Base-by-base conservation (phyloP, 129 eudicot genomes). In the Artemisia tridentata region DNA sequence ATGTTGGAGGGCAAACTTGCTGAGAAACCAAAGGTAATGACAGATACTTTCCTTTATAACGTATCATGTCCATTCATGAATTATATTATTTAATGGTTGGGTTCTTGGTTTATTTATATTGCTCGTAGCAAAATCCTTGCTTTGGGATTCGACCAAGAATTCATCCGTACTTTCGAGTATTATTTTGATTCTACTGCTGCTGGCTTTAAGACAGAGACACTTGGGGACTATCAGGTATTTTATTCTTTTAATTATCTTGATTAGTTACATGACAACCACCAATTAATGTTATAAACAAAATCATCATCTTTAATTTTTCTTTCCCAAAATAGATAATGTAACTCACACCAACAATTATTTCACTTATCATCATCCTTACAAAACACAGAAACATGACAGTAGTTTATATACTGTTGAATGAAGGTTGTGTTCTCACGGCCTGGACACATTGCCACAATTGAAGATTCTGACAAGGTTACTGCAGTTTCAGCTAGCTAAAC, bases 161-260 rank as follows among this genome's bases (percentile, higher is more conserved):
- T 93, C 85, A 85, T 93, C 66, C 77, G 98, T 19, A 85, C 90
- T 13, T 93, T 90, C 89, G 98, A 89, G 54, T 92, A 92, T 49
- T 92, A 92, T 74, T 89, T 92, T 67, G 96, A 86, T 63, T 89
- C 87, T 46, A 85, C 90, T 79, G 96, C 90, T 29, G 96, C 98
- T 16, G 98, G 96, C 18, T 93, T 93, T 74, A 93, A 78, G 80
- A 71, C 96, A 0, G 78, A 67, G 31, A 87, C 96, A 9, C 90
- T 93, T 0, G 90, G 92, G 49, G 73, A 72, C 70, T 89, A 93
- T 60, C 97, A 93, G 98, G 98, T 81, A 84, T 27, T 25, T 57
- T 20, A n/a, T n/a, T n/a, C n/a, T n/a, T n/a, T n/a, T n/a, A n/a
- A n/a, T 34, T 34, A 34, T 34, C 41, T 5, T 34, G 41, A 34